Evolutionary conservation across 495 filamentous ascomycete genomes (phyloP), one percentile per base, ranked within the genome.

Genomic region (Tetracladium setigerum): DNA sequence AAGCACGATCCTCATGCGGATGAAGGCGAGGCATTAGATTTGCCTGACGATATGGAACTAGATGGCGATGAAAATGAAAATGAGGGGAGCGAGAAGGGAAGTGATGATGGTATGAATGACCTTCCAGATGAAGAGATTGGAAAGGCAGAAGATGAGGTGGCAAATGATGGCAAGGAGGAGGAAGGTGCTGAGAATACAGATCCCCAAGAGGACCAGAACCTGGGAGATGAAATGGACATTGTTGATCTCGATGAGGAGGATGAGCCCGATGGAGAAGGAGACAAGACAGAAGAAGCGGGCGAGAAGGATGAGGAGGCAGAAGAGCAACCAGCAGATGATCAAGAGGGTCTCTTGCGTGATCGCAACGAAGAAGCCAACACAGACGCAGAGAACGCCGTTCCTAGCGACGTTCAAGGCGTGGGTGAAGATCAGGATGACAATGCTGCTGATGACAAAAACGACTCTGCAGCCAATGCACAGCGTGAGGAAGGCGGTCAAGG

Each of bases 1-100:
- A 77, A 74, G 16, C 74, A 76, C 44, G 83, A 84, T 39, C 75
- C 79, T 49, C 80, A 83, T 46, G 83, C 83, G 24, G 72, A 82
- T 38, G 78, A 78, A 34, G 69, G 73, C 15, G 74, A 79, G 35
- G 71, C 71, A 5, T 55, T 82, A 36, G 77, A 72, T 18, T 55
- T 82, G 34, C 79, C 87, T 41, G 87, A 89, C 39, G 83, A 87
- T 49, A 77, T 89, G 65, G 81, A 90, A 43, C 73, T 84, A 47
- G 82, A 82, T 50, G 64, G 73, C 8, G 62, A 71, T 17, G 78
- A 83, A 49, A 72, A 71, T 17, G 78, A 83, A 49, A 72, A 75
- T 5, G 72, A 78, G 37, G 74, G 81, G 33, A 50, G 49, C 38
- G 51, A 33, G 16, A 66, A 84, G 31, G 71, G 76, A 47, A 72